Base-by-base conservation (phyloP, 106 monocot genomes). In the Acanthochlamys bracteata region DNA sequence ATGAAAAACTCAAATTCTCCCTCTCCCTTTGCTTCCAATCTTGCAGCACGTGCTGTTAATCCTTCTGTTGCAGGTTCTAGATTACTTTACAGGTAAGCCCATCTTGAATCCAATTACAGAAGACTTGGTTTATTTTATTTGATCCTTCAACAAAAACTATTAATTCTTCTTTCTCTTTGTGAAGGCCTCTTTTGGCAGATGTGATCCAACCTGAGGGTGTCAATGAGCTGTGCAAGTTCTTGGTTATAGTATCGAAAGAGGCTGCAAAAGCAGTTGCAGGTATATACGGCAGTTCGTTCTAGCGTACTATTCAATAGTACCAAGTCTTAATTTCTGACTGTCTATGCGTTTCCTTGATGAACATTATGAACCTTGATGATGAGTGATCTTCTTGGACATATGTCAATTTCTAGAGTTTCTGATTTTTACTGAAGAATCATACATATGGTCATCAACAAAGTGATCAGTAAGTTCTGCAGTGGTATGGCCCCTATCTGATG, bases 181-280 rank as follows among this genome's bases (percentile, higher is more conserved):
- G 40, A 60, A 96, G 95, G 65, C 78, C 95, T 58, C 81, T 88
- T 78, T 64, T 96, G 70, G 84, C 95, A 26, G 95, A 90, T 52
- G 66, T 80, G 51, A 75, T 96, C 41, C 95, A 90, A 65, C 66
- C 73, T 25, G 87, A 90, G 17, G 90, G 90, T 74, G 77, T 90
- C 40, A 96, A 87, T 80, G 90, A 90, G 71, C 86, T 96, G 23
- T 96, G 95, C 73, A 84, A 80, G 63, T 68, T 84, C 62, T 81
- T 90, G 78, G 87, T 90, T 33, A 71, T 83, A 16, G 74, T 87
- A 40, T 82, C 95, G 59, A 71, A 62, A 80, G 78, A 90, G 68
- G 74, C 73, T 73, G 82, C 78, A 47, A 88, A 79, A 66, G 64
- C 56, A 64, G 55, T 74, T 65, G 47, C 86, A 56, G 80, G 93